A percentile compares a stretch with the other conserved stretches of the same genome.
These are phyloP conservation scores for Pseudonitzschia pungens DNA, from an alignment of 108 stramenopile species.

Conservation along the genomic window DNA sequence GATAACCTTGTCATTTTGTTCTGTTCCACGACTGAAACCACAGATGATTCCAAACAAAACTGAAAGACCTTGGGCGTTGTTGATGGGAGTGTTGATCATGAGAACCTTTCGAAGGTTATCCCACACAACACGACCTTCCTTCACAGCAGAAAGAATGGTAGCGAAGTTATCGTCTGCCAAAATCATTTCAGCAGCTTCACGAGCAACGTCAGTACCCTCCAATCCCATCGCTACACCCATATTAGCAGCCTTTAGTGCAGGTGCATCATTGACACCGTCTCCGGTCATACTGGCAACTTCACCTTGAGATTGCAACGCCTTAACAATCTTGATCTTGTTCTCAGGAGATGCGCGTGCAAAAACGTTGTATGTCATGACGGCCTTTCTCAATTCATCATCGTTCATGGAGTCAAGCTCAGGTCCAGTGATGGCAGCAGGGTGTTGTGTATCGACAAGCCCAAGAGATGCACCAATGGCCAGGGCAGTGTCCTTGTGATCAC, in stretches of 20 bases:
- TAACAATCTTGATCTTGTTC: constrained; percentile 90
- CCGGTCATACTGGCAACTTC: constrained; percentile 96
- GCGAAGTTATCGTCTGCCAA: constrained; percentile 98
- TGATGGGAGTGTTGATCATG: constrained; percentile 85
- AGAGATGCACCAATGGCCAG: constrained; percentile 80
- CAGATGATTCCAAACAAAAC: constrained; percentile 75
- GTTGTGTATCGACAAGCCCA: constrained; percentile 78
- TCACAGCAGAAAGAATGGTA: constrained; percentile 79
- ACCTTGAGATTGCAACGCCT: constrained; percentile 89
- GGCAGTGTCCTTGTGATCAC: constrained; percentile 92
- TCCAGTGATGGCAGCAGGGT: constrained; percentile 67
- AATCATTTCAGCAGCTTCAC: constrained; percentile 97
- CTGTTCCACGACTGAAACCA: constrained; percentile 34
- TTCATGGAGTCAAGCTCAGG: constrained; percentile 81
- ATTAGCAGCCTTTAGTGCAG: constrained; percentile 96
- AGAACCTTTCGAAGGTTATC: constrained; percentile 86
- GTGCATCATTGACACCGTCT: constrained; percentile 99
- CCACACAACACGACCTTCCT: constrained; percentile 87
- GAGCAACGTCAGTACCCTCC: constrained; percentile 95
- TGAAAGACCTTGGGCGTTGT: constrained; percentile 81
- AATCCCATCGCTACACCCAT: constrained; percentile 99
- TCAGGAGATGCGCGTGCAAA: constrained; percentile 89
- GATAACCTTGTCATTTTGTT: constrained; percentile 39
- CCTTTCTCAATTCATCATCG: constrained; percentile 62
- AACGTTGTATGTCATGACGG: constrained; percentile 78